Conservation (phyloP, 2,329 filamentous ascomycete genomes). For the Xylariaceae sp. region DNA sequence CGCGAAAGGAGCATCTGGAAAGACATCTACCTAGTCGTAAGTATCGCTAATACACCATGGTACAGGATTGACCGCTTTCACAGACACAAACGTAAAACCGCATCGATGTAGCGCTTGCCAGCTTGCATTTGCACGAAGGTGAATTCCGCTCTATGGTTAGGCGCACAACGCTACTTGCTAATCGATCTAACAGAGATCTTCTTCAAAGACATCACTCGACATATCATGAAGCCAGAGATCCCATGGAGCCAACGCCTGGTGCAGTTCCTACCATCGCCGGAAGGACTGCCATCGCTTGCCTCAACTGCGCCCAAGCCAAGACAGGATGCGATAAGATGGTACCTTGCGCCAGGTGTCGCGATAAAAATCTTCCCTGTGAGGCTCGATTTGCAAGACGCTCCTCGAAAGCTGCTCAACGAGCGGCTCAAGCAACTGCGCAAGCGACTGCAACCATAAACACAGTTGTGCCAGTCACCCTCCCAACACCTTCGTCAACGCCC, state of each 20-base stretch:
- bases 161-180: conserved; percentile 1
- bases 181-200: conserved; percentile 40
- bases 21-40: conserved; percentile 52
- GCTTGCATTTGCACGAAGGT: conserved; percentile 50
- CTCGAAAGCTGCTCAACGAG: conserved; percentile 45
- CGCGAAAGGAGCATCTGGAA: conserved; percentile 56
- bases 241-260: conserved; percentile 43
- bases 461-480: conserved; percentile 15
- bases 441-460: conserved; percentile 34
- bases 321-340: conserved; percentile 50
- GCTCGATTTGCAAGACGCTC: conserved; percentile 51
- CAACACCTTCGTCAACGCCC: conserved; percentile 19
- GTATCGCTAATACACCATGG: conserved; percentile 22
- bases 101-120: conserved; percentile 49
- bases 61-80: conserved; percentile 12
- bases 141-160: conserved; percentile 14
- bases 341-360: conserved; percentile 47
- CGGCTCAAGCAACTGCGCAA: conserved; percentile 41
- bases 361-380: conserved; percentile 48
- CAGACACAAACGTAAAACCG: conserved; percentile 56
- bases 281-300: conserved; percentile 46
- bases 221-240: conserved; percentile 49
- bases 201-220: conserved; percentile 50
- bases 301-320: conserved; percentile 50
- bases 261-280: conserved; percentile 41